Evolutionary conservation across 345 rosid genomes (phyloP).

Genomic region (Balakata baccata): DNA sequence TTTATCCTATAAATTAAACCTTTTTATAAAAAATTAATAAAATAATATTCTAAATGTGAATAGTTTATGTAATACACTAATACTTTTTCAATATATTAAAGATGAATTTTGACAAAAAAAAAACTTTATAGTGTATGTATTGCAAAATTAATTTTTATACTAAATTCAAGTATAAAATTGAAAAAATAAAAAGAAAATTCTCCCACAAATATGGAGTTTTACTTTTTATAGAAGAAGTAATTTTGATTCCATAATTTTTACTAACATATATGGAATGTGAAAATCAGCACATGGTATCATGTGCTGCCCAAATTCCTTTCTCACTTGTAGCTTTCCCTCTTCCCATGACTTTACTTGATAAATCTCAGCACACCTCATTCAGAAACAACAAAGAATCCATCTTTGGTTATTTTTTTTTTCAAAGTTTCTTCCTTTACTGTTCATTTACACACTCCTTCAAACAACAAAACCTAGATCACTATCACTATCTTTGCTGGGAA

Average conservation of each 20-base stretch:
- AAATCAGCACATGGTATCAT: constrained; percentile 13
- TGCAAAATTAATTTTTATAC: too few relatives aligned
- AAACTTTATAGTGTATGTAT: too few relatives aligned
- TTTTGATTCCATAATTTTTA: neutral
- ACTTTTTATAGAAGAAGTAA: neutral
- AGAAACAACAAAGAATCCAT: neutral
- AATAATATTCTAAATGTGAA: too few relatives aligned
- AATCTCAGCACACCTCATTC: neutral
- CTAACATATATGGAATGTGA: neutral
- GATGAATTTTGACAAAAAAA: too few relatives aligned
- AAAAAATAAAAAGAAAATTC: too few relatives aligned
- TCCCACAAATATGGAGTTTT: too few relatives aligned
- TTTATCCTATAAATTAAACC: too few relatives aligned
- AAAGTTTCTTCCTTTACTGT: neutral
- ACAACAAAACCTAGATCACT: constrained; percentile 15
- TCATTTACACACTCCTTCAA: neutral
- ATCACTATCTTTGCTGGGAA: neutral
- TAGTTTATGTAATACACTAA: too few relatives aligned
- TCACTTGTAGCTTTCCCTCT: constrained; percentile 9
- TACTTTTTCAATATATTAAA: too few relatives aligned
- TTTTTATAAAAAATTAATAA: too few relatives aligned
- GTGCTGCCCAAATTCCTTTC: constrained; percentile 14
- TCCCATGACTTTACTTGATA: neutral
- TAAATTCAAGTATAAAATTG: too few relatives aligned
- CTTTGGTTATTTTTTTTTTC: constrained; percentile 2